phyloP scores from a whole-genome alignment of 1,284 basidiomycete genomes.

The Peniophora sp. region DNA sequence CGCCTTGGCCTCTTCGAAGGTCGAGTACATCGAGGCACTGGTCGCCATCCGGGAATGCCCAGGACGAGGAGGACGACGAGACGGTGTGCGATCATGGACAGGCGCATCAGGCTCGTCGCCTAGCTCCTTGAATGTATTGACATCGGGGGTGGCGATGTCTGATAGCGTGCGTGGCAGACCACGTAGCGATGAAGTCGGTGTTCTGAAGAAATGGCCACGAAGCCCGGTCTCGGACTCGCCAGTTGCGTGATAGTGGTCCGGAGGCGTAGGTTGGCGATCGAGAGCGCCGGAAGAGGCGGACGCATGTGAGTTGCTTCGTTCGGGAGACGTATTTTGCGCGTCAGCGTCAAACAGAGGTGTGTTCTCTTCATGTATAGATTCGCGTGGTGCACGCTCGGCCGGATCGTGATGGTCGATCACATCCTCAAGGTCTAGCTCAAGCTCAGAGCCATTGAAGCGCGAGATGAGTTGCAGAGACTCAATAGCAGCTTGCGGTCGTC shows the following conservation, averaged over 20 bases:
- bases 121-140: not conserved
- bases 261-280: constrained; percentile 9
- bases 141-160: not conserved
- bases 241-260: constrained; percentile 27
- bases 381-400: not conserved
- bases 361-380: not conserved
- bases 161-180: not conserved
- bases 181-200: constrained; percentile 14
- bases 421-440: constrained; percentile 63
- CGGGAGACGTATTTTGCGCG: not conserved
- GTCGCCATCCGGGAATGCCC: constrained; percentile 5
- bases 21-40: constrained; percentile 19
- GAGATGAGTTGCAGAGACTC: constrained; percentile 79
- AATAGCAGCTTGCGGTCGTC: constrained; percentile 75
- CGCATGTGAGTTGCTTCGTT: not conserved
- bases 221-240: constrained; percentile 30
- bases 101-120: too few species aligned
- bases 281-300: constrained; percentile 1
- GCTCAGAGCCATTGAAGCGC: constrained; percentile 70
- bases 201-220: constrained; percentile 25
- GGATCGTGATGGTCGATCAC: constrained; percentile 28
- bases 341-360: constrained; percentile 12
- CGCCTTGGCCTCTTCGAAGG: constrained; percentile 33
- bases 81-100: too few species aligned
- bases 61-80: not conserved